Base-by-base conservation (phyloP, 2,329 filamentous ascomycete genomes). In the Monilinia fructigena region DNA sequence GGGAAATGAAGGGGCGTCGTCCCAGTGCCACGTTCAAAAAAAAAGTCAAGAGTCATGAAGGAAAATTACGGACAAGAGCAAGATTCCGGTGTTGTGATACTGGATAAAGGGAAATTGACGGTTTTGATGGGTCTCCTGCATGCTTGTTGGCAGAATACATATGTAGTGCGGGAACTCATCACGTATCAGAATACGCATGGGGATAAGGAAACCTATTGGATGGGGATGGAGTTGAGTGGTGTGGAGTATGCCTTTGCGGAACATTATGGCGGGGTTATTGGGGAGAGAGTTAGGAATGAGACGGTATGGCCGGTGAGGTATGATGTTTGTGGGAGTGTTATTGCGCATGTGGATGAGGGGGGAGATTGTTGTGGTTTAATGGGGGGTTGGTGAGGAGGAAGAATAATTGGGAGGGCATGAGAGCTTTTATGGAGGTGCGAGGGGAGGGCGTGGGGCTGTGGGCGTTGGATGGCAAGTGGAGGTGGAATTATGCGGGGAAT, bases 161-260 rank as follows among this genome's bases (percentile, higher is more conserved):
- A 75, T 8, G 70, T 67, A 0, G 79, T 81, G 0, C 76, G 80
- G 0, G 76, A 80, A 4, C 73, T 78, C 35, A 74, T 78, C 12
- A 80, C 79, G 0, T 81, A 80, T 67, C 73, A 74, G 42, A 71
- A 80, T 38, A 79, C 74, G 0, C 78, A 82, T 28, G 80, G 80
- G 0, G 80, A 82, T 48, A 82, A 82, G 68, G 80, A 82, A 68
- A 79, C 75, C 0, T 82, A 77, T 75, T 82, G 80, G 80, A 73
- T 82, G 28, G 80, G 79, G 0, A 74, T 81, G 10, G 80, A 82
- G 66, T 73, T 81, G 1, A 75, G 76, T 3, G 77, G 76, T 4
- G 75, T 78, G 0, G 67, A 60, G 0, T 81, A 81, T 61, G 71
- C 74, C 2, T 81, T 82, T 66, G 78, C 80, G 7, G 65, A 70